Evolutionary conservation across 2,329 filamentous ascomycete genomes (phyloP).

Genomic region (Stemphylium beticola): DNA sequence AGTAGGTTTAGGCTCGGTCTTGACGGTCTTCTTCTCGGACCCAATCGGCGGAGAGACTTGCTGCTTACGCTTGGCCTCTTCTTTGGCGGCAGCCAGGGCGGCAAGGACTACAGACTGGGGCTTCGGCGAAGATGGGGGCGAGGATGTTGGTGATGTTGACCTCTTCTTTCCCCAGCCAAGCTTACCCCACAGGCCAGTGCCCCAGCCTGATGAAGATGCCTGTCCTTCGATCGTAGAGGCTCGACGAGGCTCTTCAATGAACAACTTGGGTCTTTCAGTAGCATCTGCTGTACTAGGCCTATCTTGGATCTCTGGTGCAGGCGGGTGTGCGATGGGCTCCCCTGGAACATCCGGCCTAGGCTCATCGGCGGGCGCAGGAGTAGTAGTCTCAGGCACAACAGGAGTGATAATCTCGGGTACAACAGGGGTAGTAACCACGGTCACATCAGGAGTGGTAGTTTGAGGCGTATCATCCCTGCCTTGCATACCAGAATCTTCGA

Average conservation of each 20-base stretch:
- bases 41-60: neutral
- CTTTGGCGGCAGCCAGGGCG: constrained; percentile 11
- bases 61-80: constrained; percentile 11
- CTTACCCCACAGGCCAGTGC: constrained; percentile 35
- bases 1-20: constrained; percentile 2
- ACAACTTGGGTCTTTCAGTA: constrained; percentile 2
- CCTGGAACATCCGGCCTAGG: neutral
- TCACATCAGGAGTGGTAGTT: neutral
- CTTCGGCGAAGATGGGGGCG: constrained; percentile 9
- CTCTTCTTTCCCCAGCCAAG: constrained; percentile 45
- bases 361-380: neutral
- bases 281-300: constrained; percentile 8
- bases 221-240: constrained; percentile 13
- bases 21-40: constrained; percentile 8
- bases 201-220: constrained; percentile 28
- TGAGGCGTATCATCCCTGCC: constrained; percentile 20
- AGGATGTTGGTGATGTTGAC: constrained; percentile 18
- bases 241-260: constrained; percentile 7
- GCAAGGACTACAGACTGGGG: constrained; percentile 15
- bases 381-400: neutral
- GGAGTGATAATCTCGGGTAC: neutral
- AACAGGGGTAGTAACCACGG: neutral
- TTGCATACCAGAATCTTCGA: constrained; percentile 17
- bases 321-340: constrained; percentile 1
- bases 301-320: neutral